Base-by-base conservation (phyloP, 2,329 filamentous ascomycete species). In the Lachnum nothofagi region DNA sequence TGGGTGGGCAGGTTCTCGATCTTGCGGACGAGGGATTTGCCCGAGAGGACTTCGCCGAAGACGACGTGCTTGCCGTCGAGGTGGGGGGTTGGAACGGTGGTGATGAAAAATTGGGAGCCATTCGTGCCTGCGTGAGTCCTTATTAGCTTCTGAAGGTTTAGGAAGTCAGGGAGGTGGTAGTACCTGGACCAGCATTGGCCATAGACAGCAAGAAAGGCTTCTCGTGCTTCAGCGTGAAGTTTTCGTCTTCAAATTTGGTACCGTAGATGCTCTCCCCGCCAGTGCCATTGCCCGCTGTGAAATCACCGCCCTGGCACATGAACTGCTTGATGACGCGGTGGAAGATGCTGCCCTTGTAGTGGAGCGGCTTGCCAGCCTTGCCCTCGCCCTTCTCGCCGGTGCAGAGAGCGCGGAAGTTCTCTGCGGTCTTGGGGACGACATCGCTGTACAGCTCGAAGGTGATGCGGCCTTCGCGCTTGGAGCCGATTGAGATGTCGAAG, bases 301-400 rank as follows among this genome's bases (percentile, higher is more conserved):
- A 98, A 70, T 97, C 93, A 70, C 93, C 91, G 65, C 93, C 91
- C 74, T 96, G 87, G 65, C 96, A 93, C 91, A 98, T 97, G 72
- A 98, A 98, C 63, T 88, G 81, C 77, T 96, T 96, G 75, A 98
- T 98, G 57, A 98, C 87, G 44, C 91, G 87, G 76, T 98, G 91
- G 77, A 98, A 97, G 61, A 74, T 76, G 53, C 88, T 94, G 60
- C 88, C 86, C 77, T 96, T 96, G 81, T 89, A 98, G 75, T 88
- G 86, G 45, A 98, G 79, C 39, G 85, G 86, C 72, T 91, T 91
- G 67, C 90, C 91, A 24, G 80, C 71, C 67, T 88, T 87, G 59
- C 89, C 88, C 20, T 78, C 61, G 53, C 91, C 91, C 73, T 95
- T 96, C 76, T 97, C 91, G 59, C 91, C 91, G 0, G 91, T 95